phyloP scores from a whole-genome alignment of 1,139 yeast species.

The Debaryomycetaceae sp. region DNA sequence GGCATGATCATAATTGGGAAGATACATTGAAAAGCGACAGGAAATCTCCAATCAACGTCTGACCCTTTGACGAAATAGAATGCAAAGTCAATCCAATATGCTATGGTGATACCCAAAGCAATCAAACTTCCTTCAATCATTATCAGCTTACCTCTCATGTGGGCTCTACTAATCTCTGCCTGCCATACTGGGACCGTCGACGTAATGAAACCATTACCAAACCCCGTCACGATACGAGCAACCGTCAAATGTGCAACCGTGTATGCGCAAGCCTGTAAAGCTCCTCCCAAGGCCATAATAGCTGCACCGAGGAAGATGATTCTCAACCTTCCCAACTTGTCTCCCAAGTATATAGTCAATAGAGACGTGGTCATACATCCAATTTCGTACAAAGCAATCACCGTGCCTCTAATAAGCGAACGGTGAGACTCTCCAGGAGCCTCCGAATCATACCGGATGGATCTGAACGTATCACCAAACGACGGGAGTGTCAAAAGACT shows the following conservation, averaged over 20 bases:
- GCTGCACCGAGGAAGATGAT: constrained; percentile 19
- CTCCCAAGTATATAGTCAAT: constrained; percentile 24
- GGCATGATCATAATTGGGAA: constrained; percentile 21
- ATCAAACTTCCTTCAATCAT: constrained; percentile 7
- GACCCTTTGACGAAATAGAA: constrained; percentile 12
- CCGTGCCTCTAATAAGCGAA: constrained; percentile 21
- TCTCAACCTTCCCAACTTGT: constrained; percentile 20
- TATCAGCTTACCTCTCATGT: constrained; percentile 17
- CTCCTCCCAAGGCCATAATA: constrained; percentile 23
- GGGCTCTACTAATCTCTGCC: constrained; percentile 24
- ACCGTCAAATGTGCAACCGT: constrained; percentile 22
- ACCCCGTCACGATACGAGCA: constrained; percentile 34
- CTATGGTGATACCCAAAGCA: constrained; percentile 9
- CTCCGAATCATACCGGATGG: constrained; percentile 19
- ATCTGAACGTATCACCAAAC: constrained; percentile 33
- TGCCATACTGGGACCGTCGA: constrained; percentile 27
- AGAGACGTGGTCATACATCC: constrained; percentile 25
- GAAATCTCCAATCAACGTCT: constrained; percentile 10
- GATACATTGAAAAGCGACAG: constrained; percentile 17
- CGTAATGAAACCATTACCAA: constrained; percentile 29
- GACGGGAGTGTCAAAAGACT: constrained; percentile 51
- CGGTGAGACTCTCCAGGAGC: constrained; percentile 7
- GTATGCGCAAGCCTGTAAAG: constrained; percentile 21
- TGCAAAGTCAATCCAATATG: constrained; percentile 10
- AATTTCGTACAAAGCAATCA: constrained; percentile 22